A percentile compares a stretch with the other conserved stretches of the same genome.
Conservation (phyloP, 345 rosid genomes). For the Psidium guajava region DNA sequence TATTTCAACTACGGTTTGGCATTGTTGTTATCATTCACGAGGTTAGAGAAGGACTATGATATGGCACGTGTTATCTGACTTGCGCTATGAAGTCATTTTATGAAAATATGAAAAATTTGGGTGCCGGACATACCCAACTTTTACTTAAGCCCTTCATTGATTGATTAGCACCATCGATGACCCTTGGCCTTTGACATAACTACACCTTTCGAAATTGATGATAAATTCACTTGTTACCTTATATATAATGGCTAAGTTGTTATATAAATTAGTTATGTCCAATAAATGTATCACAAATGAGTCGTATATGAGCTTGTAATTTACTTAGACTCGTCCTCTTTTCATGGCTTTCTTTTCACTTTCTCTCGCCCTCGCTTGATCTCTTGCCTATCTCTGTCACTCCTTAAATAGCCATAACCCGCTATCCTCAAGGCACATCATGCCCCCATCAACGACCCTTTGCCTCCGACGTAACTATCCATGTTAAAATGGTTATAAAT, state of each 20-base stretch:
- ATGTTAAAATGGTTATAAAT: no score
- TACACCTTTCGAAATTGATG: no score
- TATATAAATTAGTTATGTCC: no score
- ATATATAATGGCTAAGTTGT: no score
- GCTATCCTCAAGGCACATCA: neutral
- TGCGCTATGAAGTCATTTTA: neutral
- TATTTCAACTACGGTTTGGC: neutral
- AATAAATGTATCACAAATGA: no score
- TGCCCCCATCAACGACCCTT: neutral
- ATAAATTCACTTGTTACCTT: no score
- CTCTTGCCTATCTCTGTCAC: neutral
- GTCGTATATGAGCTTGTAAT: no score
- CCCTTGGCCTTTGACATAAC: neutral
- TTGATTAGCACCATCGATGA: neutral
- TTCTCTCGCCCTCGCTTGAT: no score
- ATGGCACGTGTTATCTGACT: neutral
- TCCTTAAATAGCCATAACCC: neutral
- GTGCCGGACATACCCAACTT: neutral
- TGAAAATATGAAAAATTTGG: neutral
- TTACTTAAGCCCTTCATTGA: neutral
- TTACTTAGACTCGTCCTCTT: no score
- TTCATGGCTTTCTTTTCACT: no score
- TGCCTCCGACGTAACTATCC: neutral
- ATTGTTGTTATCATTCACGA: neutral
- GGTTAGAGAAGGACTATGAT: rapidly evolving